phyloP scores from a whole-genome alignment of 495 filamentous ascomycete species.

The Penicillium cosmopolitanum region DNA sequence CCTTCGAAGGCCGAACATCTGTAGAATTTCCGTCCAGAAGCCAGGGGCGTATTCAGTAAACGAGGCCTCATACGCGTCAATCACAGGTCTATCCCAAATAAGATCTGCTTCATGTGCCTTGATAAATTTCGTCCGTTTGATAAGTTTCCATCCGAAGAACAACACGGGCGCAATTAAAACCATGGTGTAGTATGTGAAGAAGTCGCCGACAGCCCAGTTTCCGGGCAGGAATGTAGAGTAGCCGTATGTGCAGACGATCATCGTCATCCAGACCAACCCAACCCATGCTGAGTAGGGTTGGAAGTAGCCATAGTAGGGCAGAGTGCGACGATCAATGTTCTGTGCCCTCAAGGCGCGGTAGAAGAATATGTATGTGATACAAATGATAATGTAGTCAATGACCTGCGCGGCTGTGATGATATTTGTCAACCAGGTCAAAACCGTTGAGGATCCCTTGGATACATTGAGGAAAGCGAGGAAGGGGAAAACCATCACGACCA shows the following conservation, averaged over 20 bases:
- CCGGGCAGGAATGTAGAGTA: constrained; percentile 54
- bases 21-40: constrained; percentile 17
- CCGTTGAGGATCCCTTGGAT: constrained; percentile 28
- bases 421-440: constrained; percentile 38
- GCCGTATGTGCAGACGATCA: constrained; percentile 52
- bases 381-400: constrained; percentile 40
- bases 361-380: constrained; percentile 60
- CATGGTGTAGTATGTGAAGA: constrained; percentile 65
- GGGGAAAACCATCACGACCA: constrained; percentile 40
- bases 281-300: constrained; percentile 63
- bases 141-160: constrained; percentile 58
- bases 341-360: constrained; percentile 58
- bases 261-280: constrained; percentile 42
- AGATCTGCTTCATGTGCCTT: constrained; percentile 54
- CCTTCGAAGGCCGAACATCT: constrained; percentile 14
- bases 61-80: constrained; percentile 30
- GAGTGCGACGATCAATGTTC: constrained; percentile 50
- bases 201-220: constrained; percentile 47
- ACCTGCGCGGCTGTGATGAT: constrained; percentile 33
- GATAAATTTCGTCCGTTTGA: constrained; percentile 54
- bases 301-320: constrained; percentile 60
- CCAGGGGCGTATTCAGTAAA: constrained; percentile 17
- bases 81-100: constrained; percentile 49
- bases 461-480: constrained; percentile 40
- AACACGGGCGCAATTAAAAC: constrained; percentile 49